These are phyloP conservation scores for Neophaeococcomyces mojaviensis DNA, from an alignment of 2,329 filamentous ascomycete genomes.

Conservation along the genomic window DNA sequence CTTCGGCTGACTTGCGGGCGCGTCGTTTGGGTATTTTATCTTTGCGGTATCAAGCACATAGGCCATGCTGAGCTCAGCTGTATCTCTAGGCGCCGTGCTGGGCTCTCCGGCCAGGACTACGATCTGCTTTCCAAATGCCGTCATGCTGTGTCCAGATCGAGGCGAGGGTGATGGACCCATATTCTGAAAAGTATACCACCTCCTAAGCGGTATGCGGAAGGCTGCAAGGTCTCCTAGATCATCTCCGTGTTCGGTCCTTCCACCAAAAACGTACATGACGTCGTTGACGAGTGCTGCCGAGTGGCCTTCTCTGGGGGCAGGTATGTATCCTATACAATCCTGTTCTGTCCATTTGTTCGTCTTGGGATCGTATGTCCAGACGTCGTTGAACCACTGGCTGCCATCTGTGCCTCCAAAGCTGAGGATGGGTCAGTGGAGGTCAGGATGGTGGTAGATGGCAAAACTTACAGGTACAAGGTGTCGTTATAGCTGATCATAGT, in stretches of 20 bases:
- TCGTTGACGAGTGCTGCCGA: conserved; percentile 89
- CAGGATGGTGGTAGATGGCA: background rate
- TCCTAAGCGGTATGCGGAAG: conserved; percentile 68
- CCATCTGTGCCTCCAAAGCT: conserved; percentile 98
- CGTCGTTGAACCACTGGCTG: conserved; percentile 95
- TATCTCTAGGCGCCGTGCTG: conserved; percentile 72
- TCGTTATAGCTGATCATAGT: conserved; percentile 87
- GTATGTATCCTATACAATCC: conserved; percentile 97
- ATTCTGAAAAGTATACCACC: conserved; percentile 99
- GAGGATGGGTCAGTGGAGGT: conserved; percentile 15
- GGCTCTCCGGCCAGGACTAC: conserved; percentile 91
- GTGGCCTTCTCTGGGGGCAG: conserved; percentile 85
- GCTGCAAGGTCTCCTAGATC: conserved; percentile 91
- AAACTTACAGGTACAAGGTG: conserved; percentile 77
- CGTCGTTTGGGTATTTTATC: conserved; percentile 88
- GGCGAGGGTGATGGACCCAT: conserved; percentile 95
- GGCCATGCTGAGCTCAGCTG: conserved; percentile 76
- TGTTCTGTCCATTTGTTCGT: conserved; percentile 78
- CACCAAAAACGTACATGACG: conserved; percentile 98
- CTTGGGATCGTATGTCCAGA: conserved; percentile 88
- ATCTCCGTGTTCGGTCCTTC: conserved; percentile 83
- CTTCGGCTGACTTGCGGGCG: conserved; percentile 32
- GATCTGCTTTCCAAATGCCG: conserved; percentile 82
- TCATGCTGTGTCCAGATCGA: conserved; percentile 96
- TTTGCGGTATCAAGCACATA: conserved; percentile 93